These are phyloP conservation scores for Ciborinia camelliae DNA, from an alignment of 2,329 filamentous ascomycete species.

Conservation along the genomic window DNA sequence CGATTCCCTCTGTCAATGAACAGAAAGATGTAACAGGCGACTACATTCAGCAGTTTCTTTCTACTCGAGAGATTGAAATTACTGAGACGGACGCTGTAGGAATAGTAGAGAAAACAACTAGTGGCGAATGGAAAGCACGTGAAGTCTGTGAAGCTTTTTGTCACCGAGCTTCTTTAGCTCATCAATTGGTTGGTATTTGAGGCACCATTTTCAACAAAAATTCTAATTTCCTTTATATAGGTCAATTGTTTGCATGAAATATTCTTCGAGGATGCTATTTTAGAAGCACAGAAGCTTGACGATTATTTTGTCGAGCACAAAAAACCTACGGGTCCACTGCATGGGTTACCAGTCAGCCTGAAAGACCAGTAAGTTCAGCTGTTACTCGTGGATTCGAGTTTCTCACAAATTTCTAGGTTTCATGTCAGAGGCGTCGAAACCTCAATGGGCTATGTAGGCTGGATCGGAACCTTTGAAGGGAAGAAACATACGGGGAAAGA, in stretches of 20 bases:
- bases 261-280: constrained; percentile 52
- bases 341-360: constrained; percentile 43
- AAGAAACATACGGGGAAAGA: constrained; percentile 48
- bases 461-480: constrained; percentile 59
- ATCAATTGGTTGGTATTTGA: constrained; percentile 53
- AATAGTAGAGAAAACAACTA: constrained; percentile 52
- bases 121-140: constrained; percentile 54
- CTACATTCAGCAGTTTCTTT: constrained; percentile 56
- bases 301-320: constrained; percentile 44
- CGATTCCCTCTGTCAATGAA: constrained; percentile 41
- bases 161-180: constrained; percentile 52
- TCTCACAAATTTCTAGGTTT: constrained; percentile 22
- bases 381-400: neutral
- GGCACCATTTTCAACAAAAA: constrained; percentile 41
- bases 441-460: constrained; percentile 60
- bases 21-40: constrained; percentile 54
- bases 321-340: constrained; percentile 39
- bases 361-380: constrained; percentile 37
- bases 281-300: constrained; percentile 50
- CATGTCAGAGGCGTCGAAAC: constrained; percentile 37
- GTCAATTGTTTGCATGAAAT: constrained; percentile 58
- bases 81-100: constrained; percentile 57
- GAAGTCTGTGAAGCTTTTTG: constrained; percentile 53
- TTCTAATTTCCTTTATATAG: constrained; percentile 41
- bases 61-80: constrained; percentile 53